Base-by-base conservation (phyloP, 108 stramenopile genomes). In the Epithemia pelagica region DNA sequence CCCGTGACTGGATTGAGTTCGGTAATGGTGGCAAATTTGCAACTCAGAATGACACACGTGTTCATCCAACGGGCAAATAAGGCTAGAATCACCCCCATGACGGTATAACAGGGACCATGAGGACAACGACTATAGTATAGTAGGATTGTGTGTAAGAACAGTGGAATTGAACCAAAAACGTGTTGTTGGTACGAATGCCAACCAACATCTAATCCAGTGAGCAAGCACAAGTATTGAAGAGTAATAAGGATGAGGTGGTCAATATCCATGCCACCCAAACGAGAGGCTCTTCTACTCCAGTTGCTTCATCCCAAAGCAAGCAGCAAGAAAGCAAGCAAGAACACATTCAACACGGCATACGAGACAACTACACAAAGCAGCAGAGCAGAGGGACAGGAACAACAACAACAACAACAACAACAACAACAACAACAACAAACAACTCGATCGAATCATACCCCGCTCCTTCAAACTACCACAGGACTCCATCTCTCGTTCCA, bases 11-110 rank as follows among this genome's bases (percentile, higher is more conserved):
- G 54, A 30, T 66, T 66, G 28, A 30, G 26, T 21, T 56, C 20
- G 19, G 22, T 20, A 22, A 66, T 57, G 26, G 28, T 53, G 2
- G 27, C 28, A 59, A 66, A 2, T 22, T 30, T 28, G 30, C 65
- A 66, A 54, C n/a, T 24, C 22, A 23, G 32, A n/a, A 64, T 23
- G 2, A 28, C 22, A 52, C 24, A 64, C 5, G 51, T 33, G 22
- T 51, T 51, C 5, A 51, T 28, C 33, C n/a, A 22, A 5, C 33
- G n/a, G 30, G 25, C 63, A 51, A n/a, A 32, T 21, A 64, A 33
- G 26, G 63, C 63, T n/a, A 33, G 28, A n/a, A 64, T 51, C 22
- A 64, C 27, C n/a, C 8, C 33, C 63, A 64, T 64, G n/a, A 66
- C 10, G 19, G 65, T 54, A 26, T 54, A 66, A 31, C 65, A 66